Evolutionary conservation across 192 early-diverging fungal species (phyloP).

Genomic region (Coemansia sp.): DNA sequence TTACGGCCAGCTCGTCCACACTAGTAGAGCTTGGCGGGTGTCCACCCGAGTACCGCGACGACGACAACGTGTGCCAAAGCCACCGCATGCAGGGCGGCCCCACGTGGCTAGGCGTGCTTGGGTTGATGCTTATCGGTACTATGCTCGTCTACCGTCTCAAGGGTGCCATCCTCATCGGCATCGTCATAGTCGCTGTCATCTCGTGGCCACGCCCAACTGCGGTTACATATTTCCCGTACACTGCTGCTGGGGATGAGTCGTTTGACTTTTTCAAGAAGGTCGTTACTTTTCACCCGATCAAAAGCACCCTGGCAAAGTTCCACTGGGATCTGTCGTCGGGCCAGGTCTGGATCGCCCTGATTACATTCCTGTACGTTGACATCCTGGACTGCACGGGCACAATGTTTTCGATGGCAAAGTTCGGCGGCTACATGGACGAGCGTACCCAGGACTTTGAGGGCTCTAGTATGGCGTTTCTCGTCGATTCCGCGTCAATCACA

Average conservation of each 20-base stretch:
- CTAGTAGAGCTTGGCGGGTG: constrained; percentile 74
- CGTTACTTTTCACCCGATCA: constrained; percentile 63
- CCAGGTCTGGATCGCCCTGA: constrained; percentile 76
- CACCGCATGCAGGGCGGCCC: constrained; percentile 64
- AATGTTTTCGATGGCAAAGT: constrained; percentile 80
- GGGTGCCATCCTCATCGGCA: constrained; percentile 71
- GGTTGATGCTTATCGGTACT: constrained; percentile 67
- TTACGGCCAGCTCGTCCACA: constrained; percentile 61
- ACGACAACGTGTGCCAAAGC: constrained; percentile 58
- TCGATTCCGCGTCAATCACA: constrained; percentile 62
- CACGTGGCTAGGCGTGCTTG: constrained; percentile 70
- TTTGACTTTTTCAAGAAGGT: constrained; percentile 75
- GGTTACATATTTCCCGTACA: constrained; percentile 80
- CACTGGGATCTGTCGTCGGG: constrained; percentile 60
- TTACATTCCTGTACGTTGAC: constrained; percentile 85
- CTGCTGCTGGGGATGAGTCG: constrained; percentile 56
- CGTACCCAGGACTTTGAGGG: constrained; percentile 73
- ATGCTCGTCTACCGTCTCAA: constrained; percentile 64
- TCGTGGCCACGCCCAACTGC: constrained; percentile 69
- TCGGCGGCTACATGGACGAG: constrained; percentile 74
- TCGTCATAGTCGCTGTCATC: constrained; percentile 66
- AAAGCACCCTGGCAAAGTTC: constrained; percentile 56
- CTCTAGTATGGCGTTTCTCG: constrained; percentile 70
- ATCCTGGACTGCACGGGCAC: constrained; percentile 85
- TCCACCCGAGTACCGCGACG: constrained; percentile 56